Base-by-base conservation (phyloP, 108 stramenopile species). In the Nannochloropsis gaditana region DNA sequence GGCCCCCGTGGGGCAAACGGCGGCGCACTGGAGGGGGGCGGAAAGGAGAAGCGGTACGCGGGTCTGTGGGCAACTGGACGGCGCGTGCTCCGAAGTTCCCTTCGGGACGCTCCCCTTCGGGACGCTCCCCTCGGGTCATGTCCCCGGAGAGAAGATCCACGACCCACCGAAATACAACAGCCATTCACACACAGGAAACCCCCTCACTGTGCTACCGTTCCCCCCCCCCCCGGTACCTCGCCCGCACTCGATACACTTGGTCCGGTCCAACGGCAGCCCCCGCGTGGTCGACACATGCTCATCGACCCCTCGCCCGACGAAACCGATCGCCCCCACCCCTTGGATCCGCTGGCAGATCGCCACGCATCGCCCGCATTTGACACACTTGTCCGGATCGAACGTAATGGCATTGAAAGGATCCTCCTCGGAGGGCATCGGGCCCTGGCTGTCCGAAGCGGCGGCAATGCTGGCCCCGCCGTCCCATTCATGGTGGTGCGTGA, bases 341-440 rank as follows among this genome's bases (percentile, higher is more conserved):
- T 91, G 91, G 8, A 73, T 73, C 44, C 79, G 85, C 79, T 80
- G 59, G 45, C 91, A 91, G 45, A 89, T 89, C 15, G 87, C 88
- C 10, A 92, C 87, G 84, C 92, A 92, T 6, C 91, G 85, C 11
- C 91, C 91, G 45, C 91, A 91, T 73, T 91, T 89, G 45, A 91
- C 87, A n/a, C 91, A 91, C 83, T 91, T 91, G 9, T 85, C 82
- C 86, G 89, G 89, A n/a, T 91, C 91, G 41, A 89, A 9, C 11
- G 41, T 82, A 21, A 91, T 91, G 3, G 84, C 73, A 19, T 85
- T 85, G 21, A 81, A 88, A 9, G 91, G 86, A 73, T 90, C 87
- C 45, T 90, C 91, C 42, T 91, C 84, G 50, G 43, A 42, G 11
- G 80, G 59, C 15, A n/a, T n/a, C 19, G 59, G 59, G 15, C 19